Conservation (phyloP, 257 asterid species). For the Orobanche coerulescens region DNA sequence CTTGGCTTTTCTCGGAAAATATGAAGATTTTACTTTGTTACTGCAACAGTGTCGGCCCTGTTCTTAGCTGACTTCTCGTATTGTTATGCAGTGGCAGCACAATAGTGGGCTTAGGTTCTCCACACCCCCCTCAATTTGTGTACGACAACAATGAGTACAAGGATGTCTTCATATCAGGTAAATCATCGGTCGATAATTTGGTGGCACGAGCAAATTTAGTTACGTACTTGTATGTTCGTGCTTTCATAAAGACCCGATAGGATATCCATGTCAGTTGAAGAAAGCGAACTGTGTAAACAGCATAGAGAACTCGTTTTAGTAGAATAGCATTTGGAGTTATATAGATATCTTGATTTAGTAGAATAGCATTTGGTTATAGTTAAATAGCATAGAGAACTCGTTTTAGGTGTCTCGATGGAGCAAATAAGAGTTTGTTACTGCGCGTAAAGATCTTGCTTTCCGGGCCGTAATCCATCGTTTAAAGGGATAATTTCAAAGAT, state of each 20-base stretch:
- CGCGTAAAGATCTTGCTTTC: no score
- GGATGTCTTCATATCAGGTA: constrained; percentile 74
- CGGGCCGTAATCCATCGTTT: no score
- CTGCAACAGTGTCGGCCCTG: not conserved
- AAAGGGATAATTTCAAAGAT: no score
- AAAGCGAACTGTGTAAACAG: no score
- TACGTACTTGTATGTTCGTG: not conserved
- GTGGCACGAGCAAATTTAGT: not conserved
- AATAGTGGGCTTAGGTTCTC: constrained; percentile 73
- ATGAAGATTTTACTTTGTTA: not conserved
- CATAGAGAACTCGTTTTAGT: no score
- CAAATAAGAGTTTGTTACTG: no score
- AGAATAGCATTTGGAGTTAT: no score
- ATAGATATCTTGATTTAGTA: not conserved
- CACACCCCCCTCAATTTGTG: constrained; percentile 66
- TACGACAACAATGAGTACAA: constrained; percentile 73
- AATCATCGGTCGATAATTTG: constrained; percentile 6
- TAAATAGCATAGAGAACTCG: no score
- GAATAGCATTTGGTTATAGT: no score
- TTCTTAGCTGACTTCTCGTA: not conserved
- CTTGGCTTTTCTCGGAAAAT: not conserved
- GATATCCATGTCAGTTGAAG: not conserved
- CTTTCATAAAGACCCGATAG: not conserved
- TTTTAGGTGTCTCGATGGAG: no score
- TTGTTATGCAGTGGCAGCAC: constrained; percentile 23